Base-by-base conservation (phyloP, 179 eudicot genomes). In the Actinidia chinensis region DNA sequence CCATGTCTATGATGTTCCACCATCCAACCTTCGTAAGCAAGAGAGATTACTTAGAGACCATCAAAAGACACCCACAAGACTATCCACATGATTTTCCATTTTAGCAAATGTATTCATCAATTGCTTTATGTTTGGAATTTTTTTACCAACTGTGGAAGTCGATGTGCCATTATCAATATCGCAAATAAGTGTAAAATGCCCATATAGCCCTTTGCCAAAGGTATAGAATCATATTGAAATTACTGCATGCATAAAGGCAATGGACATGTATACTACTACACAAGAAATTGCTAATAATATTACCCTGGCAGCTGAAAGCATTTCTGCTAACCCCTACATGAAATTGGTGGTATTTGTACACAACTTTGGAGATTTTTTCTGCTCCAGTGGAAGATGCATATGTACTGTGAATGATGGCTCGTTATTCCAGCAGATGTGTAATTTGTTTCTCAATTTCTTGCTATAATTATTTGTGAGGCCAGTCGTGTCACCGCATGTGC, bases 21-120 rank as follows among this genome's bases (percentile, higher is more conserved):
- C 95, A 25, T 43, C 82, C 44, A 90, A 91, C 78, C 92, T 94
- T 3, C 28, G n/a, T 8, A 91, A 91, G 52, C 98, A 94, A 81
- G 94, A 92, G 82, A 83, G 59, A 65, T 82, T 50, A 14, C 83
- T 92, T 8, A 87, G 92, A 90, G 59, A 82, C 90, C 64, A 78
- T 92, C 22, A 36, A 77, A 52, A 79, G 83, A 78, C 87, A 87
- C 77, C 85, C 85, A 15, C 75, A 83, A 54, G 91, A 89, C 56
- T 94, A 90, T 76, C 90, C 75, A 1, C 10, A 23, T 25, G 67
- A 55, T 70, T 67, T 78, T 58, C 59, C 69, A 0, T 6, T 78
- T 43, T 78, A 78, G 75, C 61, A 15, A 25, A 11, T 70, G 33
- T 14, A 48, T 50, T 70, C 22, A 22, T 68, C 72, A 9, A 68